phyloP scores from a whole-genome alignment of 768 basidiomycete species.

The Crucibulum laeve region DNA sequence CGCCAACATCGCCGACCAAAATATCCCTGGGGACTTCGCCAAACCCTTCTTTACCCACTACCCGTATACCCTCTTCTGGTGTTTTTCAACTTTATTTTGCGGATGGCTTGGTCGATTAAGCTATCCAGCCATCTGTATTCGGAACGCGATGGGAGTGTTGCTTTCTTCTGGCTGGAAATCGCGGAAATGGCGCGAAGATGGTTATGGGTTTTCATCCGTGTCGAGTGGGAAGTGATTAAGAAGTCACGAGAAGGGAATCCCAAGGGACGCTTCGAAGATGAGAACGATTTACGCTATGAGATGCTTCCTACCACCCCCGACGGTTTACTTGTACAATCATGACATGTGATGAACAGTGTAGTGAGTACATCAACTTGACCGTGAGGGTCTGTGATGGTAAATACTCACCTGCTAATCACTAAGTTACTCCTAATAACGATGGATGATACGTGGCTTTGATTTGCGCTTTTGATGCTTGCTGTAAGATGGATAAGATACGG shows the following conservation, averaged over 20 bases:
- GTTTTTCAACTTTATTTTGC: conserved; percentile 78
- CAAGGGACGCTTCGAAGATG: conserved; percentile 23
- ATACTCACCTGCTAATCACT: no score
- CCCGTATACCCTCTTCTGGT: conserved; percentile 81
- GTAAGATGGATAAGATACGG: no score
- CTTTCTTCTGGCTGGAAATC: conserved; percentile 88
- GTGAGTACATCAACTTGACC: background rate
- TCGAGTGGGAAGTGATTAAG: conserved; percentile 94
- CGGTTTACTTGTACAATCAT: background rate
- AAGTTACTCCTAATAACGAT: no score
- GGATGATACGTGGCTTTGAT: no score
- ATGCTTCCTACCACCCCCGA: conserved; percentile 31
- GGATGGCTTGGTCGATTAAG: conserved; percentile 93
- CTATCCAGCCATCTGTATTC: conserved; percentile 83
- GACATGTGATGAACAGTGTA: conserved; percentile 1
- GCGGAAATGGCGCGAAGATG: conserved; percentile 88
- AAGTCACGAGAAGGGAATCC: conserved; percentile 27
- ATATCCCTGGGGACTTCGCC: conserved; percentile 71
- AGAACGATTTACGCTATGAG: conserved; percentile 33
- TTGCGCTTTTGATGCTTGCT: no score
- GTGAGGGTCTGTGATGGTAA: no score
- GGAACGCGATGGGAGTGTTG: conserved; percentile 67
- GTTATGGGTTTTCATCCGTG: conserved; percentile 97
- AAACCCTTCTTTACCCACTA: conserved; percentile 73
- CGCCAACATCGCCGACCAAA: conserved; percentile 13